Evolutionary conservation across 352 stramenopile genomes (phyloP).

Genomic region (Elongisporangium senticosum): DNA sequence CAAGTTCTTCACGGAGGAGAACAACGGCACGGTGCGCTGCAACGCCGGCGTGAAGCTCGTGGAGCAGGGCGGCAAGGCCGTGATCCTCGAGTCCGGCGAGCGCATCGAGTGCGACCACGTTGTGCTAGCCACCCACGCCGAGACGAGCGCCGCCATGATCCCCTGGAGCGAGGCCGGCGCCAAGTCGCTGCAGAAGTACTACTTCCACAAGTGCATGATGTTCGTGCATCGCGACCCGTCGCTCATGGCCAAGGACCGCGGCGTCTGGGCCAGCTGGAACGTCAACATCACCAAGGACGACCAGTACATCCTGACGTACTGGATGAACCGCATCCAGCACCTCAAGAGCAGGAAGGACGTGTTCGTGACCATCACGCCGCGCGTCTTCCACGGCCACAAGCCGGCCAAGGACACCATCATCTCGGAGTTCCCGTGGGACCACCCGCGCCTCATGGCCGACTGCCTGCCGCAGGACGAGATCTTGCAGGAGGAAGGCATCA

Average conservation of each 20-base stretch:
- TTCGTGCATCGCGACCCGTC: slow-evolving; percentile 76
- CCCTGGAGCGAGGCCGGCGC: slow-evolving; percentile 60
- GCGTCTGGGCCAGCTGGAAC: slow-evolving; percentile 83
- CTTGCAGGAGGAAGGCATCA: slow-evolving; percentile 78
- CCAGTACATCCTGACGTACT: slow-evolving; percentile 86
- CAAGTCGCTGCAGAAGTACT: slow-evolving; percentile 70
- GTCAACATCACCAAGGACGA: slow-evolving; percentile 81
- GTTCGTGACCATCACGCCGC: slow-evolving; percentile 82
- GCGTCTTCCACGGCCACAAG: slow-evolving; percentile 63
- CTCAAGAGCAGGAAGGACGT: slow-evolving; percentile 83
- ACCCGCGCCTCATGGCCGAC: slow-evolving; percentile 75
- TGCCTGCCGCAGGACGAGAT: slow-evolving; percentile 85
- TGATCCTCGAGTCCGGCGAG: slow-evolving; percentile 65
- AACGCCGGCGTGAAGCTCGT: slow-evolving; percentile 61
- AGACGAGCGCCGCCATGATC: slow-evolving; percentile 72
- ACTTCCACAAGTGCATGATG: slow-evolving; percentile 87
- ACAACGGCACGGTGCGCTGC: slow-evolving; percentile 76
- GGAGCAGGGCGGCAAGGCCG: slow-evolving; percentile 73
- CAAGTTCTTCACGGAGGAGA: slow-evolving; percentile 78
- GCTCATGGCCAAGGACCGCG: slow-evolving; percentile 70
- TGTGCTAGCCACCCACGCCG: slow-evolving; percentile 75
- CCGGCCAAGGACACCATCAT: slow-evolving; percentile 46
- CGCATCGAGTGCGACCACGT: slow-evolving; percentile 82
- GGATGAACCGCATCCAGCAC: slow-evolving; percentile 87
- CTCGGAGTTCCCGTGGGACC: slow-evolving; percentile 81